These are phyloP conservation scores for Endoconidiophora polonica DNA, from an alignment of 2,329 filamentous ascomycete genomes.

Conservation along the genomic window DNA sequence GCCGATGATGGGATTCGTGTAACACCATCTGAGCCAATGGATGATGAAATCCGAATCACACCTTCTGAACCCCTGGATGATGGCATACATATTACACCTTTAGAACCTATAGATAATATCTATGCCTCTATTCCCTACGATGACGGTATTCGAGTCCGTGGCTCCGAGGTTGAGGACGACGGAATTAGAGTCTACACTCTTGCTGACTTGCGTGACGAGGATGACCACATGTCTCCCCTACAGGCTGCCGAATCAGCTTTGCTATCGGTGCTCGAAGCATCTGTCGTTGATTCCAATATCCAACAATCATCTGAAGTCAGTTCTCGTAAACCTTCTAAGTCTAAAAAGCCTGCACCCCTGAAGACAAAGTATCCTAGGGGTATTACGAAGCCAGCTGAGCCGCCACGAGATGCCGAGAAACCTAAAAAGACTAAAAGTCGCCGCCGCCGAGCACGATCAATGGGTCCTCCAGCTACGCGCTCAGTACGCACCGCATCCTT, in stretches of 20 bases:
- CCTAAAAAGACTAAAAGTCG: conserved; percentile 2
- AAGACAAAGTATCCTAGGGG: not conserved
- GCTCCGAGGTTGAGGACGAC: conserved; percentile 11
- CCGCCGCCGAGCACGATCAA: conserved; percentile 6
- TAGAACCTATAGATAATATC: conserved; percentile 14
- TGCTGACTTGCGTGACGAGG: not conserved
- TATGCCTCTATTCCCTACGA: no score
- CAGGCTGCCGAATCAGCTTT: conserved; percentile 16
- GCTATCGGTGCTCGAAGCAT: conserved; percentile 15
- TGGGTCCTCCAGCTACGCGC: conserved; percentile 8
- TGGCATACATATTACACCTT: conserved; percentile 29
- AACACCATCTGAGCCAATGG: conserved; percentile 11
- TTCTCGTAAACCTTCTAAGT: not conserved
- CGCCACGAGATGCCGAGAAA: not conserved
- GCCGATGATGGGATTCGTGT: conserved; percentile 29
- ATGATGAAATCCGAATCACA: conserved; percentile 9
- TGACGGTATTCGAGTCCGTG: conserved; percentile 18
- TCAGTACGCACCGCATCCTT: conserved; percentile 11
- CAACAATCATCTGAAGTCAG: conserved; percentile 14
- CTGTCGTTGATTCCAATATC: conserved; percentile 25
- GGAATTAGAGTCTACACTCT: conserved; percentile 12
- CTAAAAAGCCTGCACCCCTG: not conserved
- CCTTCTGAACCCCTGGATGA: conserved; percentile 19
- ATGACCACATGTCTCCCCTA: conserved; percentile 1
- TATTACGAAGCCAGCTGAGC: not conserved